phyloP scores from a whole-genome alignment of 2,329 filamentous ascomycete genomes.

The Fusarium globosum region DNA sequence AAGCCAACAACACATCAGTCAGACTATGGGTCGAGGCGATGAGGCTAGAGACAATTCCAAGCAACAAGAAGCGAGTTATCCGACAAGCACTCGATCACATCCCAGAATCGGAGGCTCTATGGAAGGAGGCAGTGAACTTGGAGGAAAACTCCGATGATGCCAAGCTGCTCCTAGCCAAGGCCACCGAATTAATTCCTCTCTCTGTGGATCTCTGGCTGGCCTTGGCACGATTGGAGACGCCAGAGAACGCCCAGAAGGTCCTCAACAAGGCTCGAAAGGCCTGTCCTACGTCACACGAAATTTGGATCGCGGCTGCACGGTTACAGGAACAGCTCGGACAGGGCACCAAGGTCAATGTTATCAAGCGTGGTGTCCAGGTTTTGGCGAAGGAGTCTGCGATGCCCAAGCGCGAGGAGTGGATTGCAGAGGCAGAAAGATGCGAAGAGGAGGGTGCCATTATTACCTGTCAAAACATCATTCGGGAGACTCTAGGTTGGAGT shows the following conservation, averaged over 20 bases:
- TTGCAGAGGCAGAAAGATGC: slow-evolving; percentile 91
- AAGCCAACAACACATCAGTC: slow-evolving; percentile 89
- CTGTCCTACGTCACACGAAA: slow-evolving; percentile 90
- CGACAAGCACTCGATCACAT: slow-evolving; percentile 92
- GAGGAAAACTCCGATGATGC: slow-evolving; percentile 93
- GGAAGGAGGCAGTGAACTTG: slow-evolving; percentile 96
- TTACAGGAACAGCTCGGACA: slow-evolving; percentile 89
- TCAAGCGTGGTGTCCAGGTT: slow-evolving; percentile 92
- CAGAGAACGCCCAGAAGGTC: slow-evolving; percentile 93
- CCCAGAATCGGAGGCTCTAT: slow-evolving; percentile 93
- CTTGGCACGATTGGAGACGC: slow-evolving; percentile 86
- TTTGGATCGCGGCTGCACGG: slow-evolving; percentile 95
- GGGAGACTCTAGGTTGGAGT: slow-evolving; percentile 91
- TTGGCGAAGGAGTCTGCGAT: slow-evolving; percentile 93
- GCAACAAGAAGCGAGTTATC: slow-evolving; percentile 92
- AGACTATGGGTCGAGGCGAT: slow-evolving; percentile 95
- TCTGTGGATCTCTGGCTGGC: slow-evolving; percentile 97
- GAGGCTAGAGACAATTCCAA: slow-evolving; percentile 84
- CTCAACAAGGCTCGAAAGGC: slow-evolving; percentile 96
- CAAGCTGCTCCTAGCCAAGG: slow-evolving; percentile 88
- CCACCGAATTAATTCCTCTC: slow-evolving; percentile 92
- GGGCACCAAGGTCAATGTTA: slow-evolving; percentile 84
- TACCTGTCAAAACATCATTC: slow-evolving; percentile 90
- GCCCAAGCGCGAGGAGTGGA: slow-evolving; percentile 98
- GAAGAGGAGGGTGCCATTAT: slow-evolving; percentile 89